A percentile compares a stretch with the other conserved stretches of the same genome.
Evolutionary conservation across 2,329 filamentous ascomycete species (phyloP).

Genomic region (Scytalidium sp.): DNA sequence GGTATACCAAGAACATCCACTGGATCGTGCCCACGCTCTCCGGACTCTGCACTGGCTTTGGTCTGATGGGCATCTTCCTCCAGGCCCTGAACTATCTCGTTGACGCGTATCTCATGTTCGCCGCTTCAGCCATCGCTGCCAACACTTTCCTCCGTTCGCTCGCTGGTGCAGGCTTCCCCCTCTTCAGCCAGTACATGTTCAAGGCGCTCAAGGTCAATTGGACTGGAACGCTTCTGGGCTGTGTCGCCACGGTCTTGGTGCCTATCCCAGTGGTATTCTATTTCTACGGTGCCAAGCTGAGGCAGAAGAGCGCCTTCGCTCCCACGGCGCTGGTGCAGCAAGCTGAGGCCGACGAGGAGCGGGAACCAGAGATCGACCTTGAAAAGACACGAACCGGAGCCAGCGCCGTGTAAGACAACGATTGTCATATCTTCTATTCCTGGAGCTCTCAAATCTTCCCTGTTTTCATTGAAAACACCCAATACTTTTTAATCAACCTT

Average conservation of each 20-base stretch:
- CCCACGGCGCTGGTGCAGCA: conserved; percentile 35
- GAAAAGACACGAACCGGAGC: background rate
- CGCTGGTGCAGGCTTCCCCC: conserved; percentile 74
- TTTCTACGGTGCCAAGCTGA: conserved; percentile 56
- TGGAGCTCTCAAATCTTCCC: no score
- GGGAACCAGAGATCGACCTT: background rate
- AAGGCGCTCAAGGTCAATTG: conserved; percentile 59
- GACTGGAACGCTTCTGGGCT: conserved; percentile 60
- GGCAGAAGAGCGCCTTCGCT: conserved; percentile 53
- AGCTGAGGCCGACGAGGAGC: background rate
- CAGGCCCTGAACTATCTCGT: conserved; percentile 76
- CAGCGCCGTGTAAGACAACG: no score
- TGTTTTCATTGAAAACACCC: no score
- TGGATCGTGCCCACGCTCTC: conserved; percentile 60
- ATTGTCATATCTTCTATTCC: no score
- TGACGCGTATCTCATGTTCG: conserved; percentile 58
- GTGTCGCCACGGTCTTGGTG: conserved; percentile 52
- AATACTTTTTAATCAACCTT: no score
- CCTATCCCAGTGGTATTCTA: conserved; percentile 64
- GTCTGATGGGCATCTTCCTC: conserved; percentile 77
- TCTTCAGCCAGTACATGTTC: conserved; percentile 74
- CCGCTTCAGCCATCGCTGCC: conserved; percentile 77
- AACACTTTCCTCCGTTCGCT: conserved; percentile 79
- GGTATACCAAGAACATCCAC: conserved; percentile 44
- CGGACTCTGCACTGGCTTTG: conserved; percentile 63